These are phyloP conservation scores for Sporothrix globosa DNA, from an alignment of 2,329 filamentous ascomycete species.

Conservation along the genomic window DNA sequence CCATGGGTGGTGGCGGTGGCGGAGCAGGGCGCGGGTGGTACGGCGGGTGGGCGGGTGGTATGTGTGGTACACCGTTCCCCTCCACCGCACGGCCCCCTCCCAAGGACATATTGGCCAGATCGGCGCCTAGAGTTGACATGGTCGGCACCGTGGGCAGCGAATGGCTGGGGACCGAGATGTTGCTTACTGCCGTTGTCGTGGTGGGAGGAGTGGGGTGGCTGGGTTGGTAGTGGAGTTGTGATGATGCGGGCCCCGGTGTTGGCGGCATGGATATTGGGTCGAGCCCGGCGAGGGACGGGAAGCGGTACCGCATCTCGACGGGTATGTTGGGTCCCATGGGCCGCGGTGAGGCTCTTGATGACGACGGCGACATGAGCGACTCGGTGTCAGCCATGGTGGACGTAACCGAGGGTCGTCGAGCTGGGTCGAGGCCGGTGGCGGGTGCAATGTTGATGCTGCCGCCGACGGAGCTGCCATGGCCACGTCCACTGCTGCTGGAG, in stretches of 20 bases:
- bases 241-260: neutral
- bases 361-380: conserved; percentile 27
- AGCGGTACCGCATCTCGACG: conserved; percentile 3
- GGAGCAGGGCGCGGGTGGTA: conserved; percentile 7
- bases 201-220: neutral
- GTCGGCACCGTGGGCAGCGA: conserved; percentile 14
- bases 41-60: neutral
- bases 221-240: neutral
- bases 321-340: conserved; percentile 13
- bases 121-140: neutral
- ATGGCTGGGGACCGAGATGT: neutral
- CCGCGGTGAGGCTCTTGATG: conserved; percentile 19
- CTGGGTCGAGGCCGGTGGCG: neutral
- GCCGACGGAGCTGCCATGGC: neutral
- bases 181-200: neutral
- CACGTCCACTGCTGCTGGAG: neutral
- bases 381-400: conserved; percentile 28
- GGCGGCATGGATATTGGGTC: conserved; percentile 7
- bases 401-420: conserved; percentile 17
- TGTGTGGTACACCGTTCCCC: neutral
- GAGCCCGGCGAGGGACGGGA: neutral
- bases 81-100: neutral
- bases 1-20: neutral
- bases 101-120: neutral
- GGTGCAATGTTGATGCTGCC: conserved; percentile 16